Evolutionary conservation across 306 rosid genomes (phyloP), one percentile per base, ranked within the genome.

Genomic region (Oxytropis ochrocephala): DNA sequence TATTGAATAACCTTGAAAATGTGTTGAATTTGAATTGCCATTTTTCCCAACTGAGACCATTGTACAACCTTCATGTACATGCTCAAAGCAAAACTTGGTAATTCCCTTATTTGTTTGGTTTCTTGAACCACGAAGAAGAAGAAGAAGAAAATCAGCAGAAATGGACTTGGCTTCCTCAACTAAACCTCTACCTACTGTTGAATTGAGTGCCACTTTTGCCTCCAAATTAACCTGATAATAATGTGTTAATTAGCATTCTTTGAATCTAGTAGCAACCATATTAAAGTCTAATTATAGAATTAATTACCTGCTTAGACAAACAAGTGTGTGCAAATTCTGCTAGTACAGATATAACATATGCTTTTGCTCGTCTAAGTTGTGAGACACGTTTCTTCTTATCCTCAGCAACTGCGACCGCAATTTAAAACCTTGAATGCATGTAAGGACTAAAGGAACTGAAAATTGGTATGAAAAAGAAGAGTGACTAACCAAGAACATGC

Each of bases 271-370:
- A 35, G 13, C 29, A 48, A 41, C 33, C 53, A 44, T 64, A 57
- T 47, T 63, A 53, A 32, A 52, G 7, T 41, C 69, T 50, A 70
- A 1, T 6, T 1, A 10, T 17, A 38, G 16, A 11, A 12, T 55
- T 7, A 29, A 27, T 36, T 74, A 90, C 98, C 92, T 88, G 96
- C 59, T 86, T 90, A 33, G 87, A 84, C 77, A 88, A 91, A 79
- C 92, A 84, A 0, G 78, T 74, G 11, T 78, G 41, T 43, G 97
- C 84, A 16, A 90, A 94, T 80, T 94, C 98, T 67, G 83, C 97
- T 10, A 94, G 97, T 79, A 94, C 75, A 14, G 97, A 94, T 85
- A 94, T 90, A 48, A 90, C 95, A 59, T 80, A 80, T 8, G 97
- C 92, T 78, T 94, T 94, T 14, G 92, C 92, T 71, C 83, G 92